Conservation (phyloP, 257 asterid genomes). For the Solanum pimpinellifolium region DNA sequence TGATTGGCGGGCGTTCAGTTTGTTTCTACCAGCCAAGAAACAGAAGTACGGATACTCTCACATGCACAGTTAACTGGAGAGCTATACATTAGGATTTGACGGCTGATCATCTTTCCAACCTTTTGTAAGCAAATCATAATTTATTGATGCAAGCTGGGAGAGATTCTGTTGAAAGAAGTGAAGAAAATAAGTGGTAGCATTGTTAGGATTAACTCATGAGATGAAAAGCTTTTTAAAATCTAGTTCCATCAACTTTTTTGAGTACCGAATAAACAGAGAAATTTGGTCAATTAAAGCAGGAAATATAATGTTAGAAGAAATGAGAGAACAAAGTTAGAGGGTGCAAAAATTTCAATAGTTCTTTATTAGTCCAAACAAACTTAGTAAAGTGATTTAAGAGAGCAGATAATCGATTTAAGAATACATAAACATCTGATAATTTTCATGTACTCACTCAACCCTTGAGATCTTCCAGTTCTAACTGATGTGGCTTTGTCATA, state of each 20-base stretch:
- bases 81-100: conserved; percentile 35
- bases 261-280: not conserved
- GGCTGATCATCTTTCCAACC: conserved; percentile 82
- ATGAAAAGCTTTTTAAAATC: not conserved
- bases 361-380: not conserved
- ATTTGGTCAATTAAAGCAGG: not conserved
- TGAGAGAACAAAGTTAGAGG: not conserved
- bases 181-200: not conserved
- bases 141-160: conserved; percentile 94
- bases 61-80: not conserved
- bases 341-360: not conserved
- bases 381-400: not conserved
- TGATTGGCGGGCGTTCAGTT: not conserved
- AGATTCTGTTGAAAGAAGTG: conserved; percentile 47
- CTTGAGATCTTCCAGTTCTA: not conserved
- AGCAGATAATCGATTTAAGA: not conserved
- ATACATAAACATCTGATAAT: not conserved
- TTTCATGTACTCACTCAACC: not conserved
- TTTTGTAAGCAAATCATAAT: conserved; percentile 82
- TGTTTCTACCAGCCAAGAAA: not conserved
- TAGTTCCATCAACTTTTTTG: not conserved
- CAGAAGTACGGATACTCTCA: not conserved
- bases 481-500: not conserved
- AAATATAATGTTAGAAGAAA: not conserved
- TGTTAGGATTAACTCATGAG: not conserved